These are phyloP conservation scores for Diversispora epigaea DNA, from an alignment of 192 early-diverging fungal genomes.

Conservation along the genomic window DNA sequence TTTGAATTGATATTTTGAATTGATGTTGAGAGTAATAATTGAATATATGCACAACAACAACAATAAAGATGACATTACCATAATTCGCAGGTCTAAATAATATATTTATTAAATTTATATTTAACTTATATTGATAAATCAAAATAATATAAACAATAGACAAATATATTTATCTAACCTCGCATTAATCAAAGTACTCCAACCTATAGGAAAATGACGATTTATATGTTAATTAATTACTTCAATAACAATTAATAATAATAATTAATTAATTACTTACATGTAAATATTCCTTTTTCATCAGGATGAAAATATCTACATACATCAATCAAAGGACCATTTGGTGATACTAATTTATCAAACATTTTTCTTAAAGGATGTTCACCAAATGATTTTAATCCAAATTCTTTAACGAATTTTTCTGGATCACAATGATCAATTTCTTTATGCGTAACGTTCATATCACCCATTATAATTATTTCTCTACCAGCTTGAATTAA, in stretches of 20 bases:
- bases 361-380: constrained; percentile 65
- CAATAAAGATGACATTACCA: constrained; percentile 25
- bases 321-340: constrained; percentile 63
- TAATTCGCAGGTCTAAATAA: constrained; percentile 48
- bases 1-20: too few relatives aligned
- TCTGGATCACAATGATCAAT: constrained; percentile 76
- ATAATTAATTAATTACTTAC: constrained; percentile 35
- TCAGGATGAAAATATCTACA: constrained; percentile 66
- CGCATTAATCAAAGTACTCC: constrained; percentile 74
- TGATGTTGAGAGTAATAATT: too few relatives aligned
- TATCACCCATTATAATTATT: constrained; percentile 65
- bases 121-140: background rate
- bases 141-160: background rate
- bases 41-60: too few relatives aligned
- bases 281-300: constrained; percentile 52
- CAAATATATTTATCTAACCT: constrained; percentile 40
- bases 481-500: constrained; percentile 52
- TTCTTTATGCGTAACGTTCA: constrained; percentile 63
- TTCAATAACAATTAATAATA: background rate
- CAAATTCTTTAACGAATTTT: constrained; percentile 53
- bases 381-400: constrained; percentile 55
- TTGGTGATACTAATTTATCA: constrained; percentile 54
- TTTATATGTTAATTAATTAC: background rate
- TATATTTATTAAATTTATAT: too few relatives aligned
- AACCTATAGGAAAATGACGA: constrained; percentile 52